Evolutionary conservation across 306 rosid species (phyloP).

Genomic region (Dryas alaskensis): DNA sequence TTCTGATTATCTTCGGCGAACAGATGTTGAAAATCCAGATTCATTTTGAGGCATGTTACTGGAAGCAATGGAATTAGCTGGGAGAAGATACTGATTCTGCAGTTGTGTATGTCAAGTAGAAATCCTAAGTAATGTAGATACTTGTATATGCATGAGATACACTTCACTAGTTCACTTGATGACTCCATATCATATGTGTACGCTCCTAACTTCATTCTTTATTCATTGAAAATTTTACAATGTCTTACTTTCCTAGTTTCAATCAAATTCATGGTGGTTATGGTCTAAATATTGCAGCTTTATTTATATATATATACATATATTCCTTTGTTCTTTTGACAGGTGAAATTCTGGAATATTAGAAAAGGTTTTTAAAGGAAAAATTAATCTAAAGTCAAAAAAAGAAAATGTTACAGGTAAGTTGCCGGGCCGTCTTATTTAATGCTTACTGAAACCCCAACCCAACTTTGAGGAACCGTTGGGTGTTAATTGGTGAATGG

Average conservation of each 20-base stretch:
- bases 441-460: slow-evolving; percentile 16
- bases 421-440: slow-evolving; percentile 1
- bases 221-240: background rate
- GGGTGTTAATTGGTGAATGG: slow-evolving; percentile 22
- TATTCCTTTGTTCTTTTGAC: background rate
- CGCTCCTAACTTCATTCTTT: background rate
- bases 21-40: slow-evolving; percentile 4
- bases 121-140: background rate
- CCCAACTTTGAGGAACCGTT: slow-evolving; percentile 20
- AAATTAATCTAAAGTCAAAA: background rate
- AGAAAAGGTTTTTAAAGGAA: background rate
- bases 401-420: background rate
- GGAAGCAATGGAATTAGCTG: slow-evolving; percentile 26
- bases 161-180: background rate
- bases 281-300: no score
- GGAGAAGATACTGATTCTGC: slow-evolving; percentile 6
- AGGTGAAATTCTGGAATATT: background rate
- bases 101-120: background rate
- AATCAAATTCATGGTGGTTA: no score
- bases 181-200: background rate
- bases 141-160: background rate
- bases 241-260: background rate
- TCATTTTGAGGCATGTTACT: background rate
- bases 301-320: background rate
- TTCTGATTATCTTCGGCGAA: slow-evolving; percentile 11